Base-by-base conservation (phyloP, 169 alveolate genomes). In the Toxoplasma gondii region DNA sequence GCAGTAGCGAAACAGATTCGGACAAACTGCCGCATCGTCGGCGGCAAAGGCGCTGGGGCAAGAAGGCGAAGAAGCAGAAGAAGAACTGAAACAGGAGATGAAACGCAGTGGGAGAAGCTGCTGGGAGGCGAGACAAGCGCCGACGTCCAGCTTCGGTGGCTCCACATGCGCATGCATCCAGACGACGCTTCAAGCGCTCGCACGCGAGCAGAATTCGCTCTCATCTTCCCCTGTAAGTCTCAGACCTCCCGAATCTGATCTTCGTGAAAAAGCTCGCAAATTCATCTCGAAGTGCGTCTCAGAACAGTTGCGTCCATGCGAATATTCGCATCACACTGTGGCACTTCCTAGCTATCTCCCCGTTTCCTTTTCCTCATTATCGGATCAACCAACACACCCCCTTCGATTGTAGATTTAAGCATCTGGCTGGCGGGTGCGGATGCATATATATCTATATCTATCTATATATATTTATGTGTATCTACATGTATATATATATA, bases 101-200 rank as follows among this genome's bases (percentile, higher is more conserved):
- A 27, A 16, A 16, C n/a, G 74, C 43, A 31, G 84, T 74, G 84
- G 84, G n/a, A 36, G n/a, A 36, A n/a, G 44, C 27, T 74, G 49
- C 38, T 74, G 24, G 84, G 84, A 17, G 84, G 84, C 2, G 84
- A 74, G n/a, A 74, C 84, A 1, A n/a, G 27, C n/a, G 84, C 84
- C 1, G 84, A 74, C 43, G 84, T 74, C 12, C 84, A 74, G 44
- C 84, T 74, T 41, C 84, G 84, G 84, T 74, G 84, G 84, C 84
- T 74, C 45, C 84, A n/a, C 41, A 17, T 74, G 39, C 84, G 84
- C 84, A 74, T 74, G 84, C 84, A 74, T 74, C 43, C 43, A 41
- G 84, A 74, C 10, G 84, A 74, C 1, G 49, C 24, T 1, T 2
- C 39, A 4, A 19, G 10, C 43, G 22, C 84, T 17, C 45, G 39